Evolutionary conservation across 2,329 filamentous ascomycete genomes (phyloP).

Genomic region (Sporothrix humicola): DNA sequence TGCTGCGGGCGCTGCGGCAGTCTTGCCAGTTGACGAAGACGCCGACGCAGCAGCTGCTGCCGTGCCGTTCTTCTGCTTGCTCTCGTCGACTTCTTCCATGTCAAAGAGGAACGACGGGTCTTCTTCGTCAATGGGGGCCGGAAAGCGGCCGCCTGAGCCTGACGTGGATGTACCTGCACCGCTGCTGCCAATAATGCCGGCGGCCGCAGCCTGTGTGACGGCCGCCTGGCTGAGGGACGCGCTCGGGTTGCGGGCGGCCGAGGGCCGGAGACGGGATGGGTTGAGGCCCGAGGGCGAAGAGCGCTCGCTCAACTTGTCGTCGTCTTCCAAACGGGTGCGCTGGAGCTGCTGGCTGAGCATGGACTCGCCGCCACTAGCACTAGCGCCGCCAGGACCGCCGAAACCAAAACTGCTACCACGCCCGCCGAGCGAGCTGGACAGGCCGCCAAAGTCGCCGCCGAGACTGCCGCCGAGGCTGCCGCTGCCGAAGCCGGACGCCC

Average conservation of each 20-base stretch:
- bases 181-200: slow-evolving; percentile 46
- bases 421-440: slow-evolving; percentile 43
- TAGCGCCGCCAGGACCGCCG: neutral
- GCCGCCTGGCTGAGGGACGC: slow-evolving; percentile 43
- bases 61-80: slow-evolving; percentile 33
- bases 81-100: slow-evolving; percentile 67
- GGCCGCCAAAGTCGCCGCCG: slow-evolving; percentile 40
- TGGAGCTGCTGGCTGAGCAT: slow-evolving; percentile 69
- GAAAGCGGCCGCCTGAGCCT: slow-evolving; percentile 60
- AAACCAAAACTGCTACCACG: slow-evolving; percentile 44
- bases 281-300: neutral
- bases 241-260: slow-evolving; percentile 41
- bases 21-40: neutral
- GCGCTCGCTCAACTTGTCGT: neutral
- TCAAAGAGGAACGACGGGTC: slow-evolving; percentile 68
- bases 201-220: slow-evolving; percentile 42
- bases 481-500: neutral
- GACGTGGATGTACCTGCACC: slow-evolving; percentile 49
- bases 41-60: slow-evolving; percentile 31
- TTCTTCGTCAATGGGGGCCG: slow-evolving; percentile 69
- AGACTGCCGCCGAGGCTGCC: slow-evolving; percentile 35
- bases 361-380: slow-evolving; percentile 51
- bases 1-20: slow-evolving; percentile 37
- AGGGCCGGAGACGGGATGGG: neutral
- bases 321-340: slow-evolving; percentile 57